Evolutionary conservation across 352 stramenopile species (phyloP), one percentile per base, ranked within the genome.

Genomic region (Globisporangium sylvaticum): DNA sequence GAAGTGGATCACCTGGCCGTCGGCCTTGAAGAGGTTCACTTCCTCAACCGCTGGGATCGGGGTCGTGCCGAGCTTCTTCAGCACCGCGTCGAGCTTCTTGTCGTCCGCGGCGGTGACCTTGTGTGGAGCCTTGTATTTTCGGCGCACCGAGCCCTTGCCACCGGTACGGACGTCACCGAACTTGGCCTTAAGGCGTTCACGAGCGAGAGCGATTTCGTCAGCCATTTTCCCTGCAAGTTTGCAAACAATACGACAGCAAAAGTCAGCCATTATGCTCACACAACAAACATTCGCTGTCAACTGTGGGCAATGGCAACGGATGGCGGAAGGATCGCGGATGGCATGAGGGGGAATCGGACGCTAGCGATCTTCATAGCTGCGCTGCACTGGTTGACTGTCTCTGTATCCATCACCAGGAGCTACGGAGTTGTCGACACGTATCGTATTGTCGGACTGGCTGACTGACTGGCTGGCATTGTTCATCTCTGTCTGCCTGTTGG

Each of bases 21-120:
- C 97, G 8, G 98, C 92, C 88, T 99, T 99, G 91, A 99, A 99
- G 72, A 99, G 94, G 83, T 99, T 99, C 53, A 99, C 97, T 79
- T 99, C 97, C 79, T 99, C 97, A 64, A 99, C 98, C 66, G 92
- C 97, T 29, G 97, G 96, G 75, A 99, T 99, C 77, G 95, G 97
- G 50, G 96, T 99, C 67, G 98, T 94, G 58, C 95, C 95, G 55
- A 99, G 89, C 84, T 99, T 98, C 90, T 99, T 99, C 31, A 99
- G 81, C 52, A 96, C 96, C 29, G 89, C 93, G 65, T 87, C 88
- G 44, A 99, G 91, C 84, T 99, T 99, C 77, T 98, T 98, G 83
- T 99, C 97, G 75, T 99, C 97, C 75, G 94, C 89, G 18, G 90
- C 91, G 61, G 91, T 81, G 58, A 92, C 88, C 84, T 97, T 98